Evolutionary conservation across 345 rosid species (phyloP).

Genomic region (Limnanthes douglasii): DNA sequence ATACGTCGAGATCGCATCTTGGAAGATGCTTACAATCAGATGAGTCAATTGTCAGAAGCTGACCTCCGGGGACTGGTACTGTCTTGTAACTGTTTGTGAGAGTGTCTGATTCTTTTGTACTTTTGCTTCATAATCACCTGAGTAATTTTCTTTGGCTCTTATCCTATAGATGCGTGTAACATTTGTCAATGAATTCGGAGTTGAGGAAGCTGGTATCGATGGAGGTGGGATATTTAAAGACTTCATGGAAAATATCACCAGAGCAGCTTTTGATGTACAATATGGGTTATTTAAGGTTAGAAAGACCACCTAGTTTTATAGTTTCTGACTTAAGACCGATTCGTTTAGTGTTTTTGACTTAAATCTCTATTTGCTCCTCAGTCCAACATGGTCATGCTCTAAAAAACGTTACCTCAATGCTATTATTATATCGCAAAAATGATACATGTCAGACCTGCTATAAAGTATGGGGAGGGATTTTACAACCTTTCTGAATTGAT

Average conservation of each 20-base stretch:
- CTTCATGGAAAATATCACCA: constrained; percentile 96
- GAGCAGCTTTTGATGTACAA: constrained; percentile 96
- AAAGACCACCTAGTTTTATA: too few relatives aligned
- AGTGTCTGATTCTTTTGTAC: not conserved
- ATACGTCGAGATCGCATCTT: constrained; percentile 88
- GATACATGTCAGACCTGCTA: too few relatives aligned
- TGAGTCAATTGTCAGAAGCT: constrained; percentile 89
- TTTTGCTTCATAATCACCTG: not conserved
- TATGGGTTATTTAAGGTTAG: constrained; percentile 97
- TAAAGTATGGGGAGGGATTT: too few relatives aligned
- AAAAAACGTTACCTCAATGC: too few relatives aligned
- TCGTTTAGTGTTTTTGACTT: too few relatives aligned
- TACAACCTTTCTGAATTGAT: too few relatives aligned
- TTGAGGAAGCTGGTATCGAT: constrained; percentile 99
- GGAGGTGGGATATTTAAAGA: constrained; percentile 99
- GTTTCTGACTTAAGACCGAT: too few relatives aligned
- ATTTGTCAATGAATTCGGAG: constrained; percentile 95
- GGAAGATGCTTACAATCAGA: constrained; percentile 97
- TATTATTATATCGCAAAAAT: too few relatives aligned
- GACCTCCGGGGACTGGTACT: constrained; percentile 87
- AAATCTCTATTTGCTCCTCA: too few relatives aligned
- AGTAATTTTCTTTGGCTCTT: constrained; percentile 10
- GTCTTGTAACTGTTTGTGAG: constrained; percentile 4
- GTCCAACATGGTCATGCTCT: too few relatives aligned
- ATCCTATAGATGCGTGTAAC: constrained; percentile 76